Percentiles rank a stretch among this genome's conserved stretches.
These are phyloP conservation scores for Carex sylvatica DNA, from an alignment of 202 grass and related monocot species.

Conservation along the genomic window DNA sequence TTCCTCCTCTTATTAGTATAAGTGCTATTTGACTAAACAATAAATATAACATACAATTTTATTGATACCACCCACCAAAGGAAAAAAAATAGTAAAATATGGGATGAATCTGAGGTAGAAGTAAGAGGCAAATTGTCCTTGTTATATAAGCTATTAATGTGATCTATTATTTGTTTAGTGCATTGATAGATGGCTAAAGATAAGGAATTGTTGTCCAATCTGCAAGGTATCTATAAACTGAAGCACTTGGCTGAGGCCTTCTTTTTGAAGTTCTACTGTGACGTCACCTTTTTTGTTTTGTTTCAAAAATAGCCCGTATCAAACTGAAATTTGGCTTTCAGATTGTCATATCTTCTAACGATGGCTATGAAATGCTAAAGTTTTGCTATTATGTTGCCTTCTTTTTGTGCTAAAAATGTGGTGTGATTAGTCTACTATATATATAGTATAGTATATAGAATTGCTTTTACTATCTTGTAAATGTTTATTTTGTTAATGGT, in stretches of 20 bases:
- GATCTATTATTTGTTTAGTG: slow-evolving; percentile 46
- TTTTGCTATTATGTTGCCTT: background rate
- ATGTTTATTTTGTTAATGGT: background rate
- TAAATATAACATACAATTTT: background rate
- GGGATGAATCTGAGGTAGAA: background rate
- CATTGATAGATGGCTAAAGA: slow-evolving; percentile 81
- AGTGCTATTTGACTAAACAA: background rate
- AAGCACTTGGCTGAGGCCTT: background rate
- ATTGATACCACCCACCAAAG: background rate
- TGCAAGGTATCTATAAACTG: slow-evolving; percentile 68
- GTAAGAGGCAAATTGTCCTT: background rate
- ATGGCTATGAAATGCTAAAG: background rate
- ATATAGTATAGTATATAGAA: background rate
- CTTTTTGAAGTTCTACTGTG: background rate
- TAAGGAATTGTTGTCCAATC: slow-evolving; percentile 53
- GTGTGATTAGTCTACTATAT: background rate
- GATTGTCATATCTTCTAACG: background rate
- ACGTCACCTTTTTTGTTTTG: background rate
- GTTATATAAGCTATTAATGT: background rate
- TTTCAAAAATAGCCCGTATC: background rate
- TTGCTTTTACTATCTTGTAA: background rate
- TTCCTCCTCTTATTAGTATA: slow-evolving; percentile 13
- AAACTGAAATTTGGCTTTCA: background rate
- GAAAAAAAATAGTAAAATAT: background rate
- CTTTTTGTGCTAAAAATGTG: background rate